Evolutionary conservation across 495 filamentous ascomycete species (phyloP).

Genomic region (Penicillium odoratum): DNA sequence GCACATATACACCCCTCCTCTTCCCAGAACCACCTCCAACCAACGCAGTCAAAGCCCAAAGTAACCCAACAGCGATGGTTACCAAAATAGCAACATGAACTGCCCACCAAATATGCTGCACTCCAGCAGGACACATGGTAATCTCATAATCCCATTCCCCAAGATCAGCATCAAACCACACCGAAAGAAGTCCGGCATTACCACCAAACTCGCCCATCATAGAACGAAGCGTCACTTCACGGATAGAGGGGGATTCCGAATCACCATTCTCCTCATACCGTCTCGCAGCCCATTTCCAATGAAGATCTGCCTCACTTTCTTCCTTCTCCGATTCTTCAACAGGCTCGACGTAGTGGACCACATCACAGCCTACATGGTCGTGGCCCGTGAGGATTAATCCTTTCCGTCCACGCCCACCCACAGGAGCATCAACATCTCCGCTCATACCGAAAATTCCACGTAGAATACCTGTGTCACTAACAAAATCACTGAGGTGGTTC

Average conservation of each 20-base stretch:
- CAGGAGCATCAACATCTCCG: slow-evolving; percentile 51
- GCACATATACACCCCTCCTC: background rate
- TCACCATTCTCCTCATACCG: slow-evolving; percentile 22
- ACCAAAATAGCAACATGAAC: slow-evolving; percentile 73
- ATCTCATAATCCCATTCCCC: slow-evolving; percentile 82
- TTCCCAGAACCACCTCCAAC: background rate
- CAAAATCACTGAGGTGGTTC: slow-evolving; percentile 76
- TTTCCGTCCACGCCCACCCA: slow-evolving; percentile 60
- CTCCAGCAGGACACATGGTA: slow-evolving; percentile 70
- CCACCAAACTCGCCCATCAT: slow-evolving; percentile 97
- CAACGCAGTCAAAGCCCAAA: slow-evolving; percentile 10
- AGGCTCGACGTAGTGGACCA: slow-evolving; percentile 72
- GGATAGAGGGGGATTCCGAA: slow-evolving; percentile 45
- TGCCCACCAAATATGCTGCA: slow-evolving; percentile 93
- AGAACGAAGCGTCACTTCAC: slow-evolving; percentile 91
- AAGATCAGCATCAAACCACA: slow-evolving; percentile 76
- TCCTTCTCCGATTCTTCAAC: slow-evolving; percentile 1
- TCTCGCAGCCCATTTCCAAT: slow-evolving; percentile 37
- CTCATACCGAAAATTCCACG: slow-evolving; percentile 79
- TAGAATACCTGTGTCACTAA: slow-evolving; percentile 63
- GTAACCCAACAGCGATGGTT: slow-evolving; percentile 33
- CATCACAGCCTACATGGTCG: slow-evolving; percentile 92
- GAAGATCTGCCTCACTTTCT: slow-evolving; percentile 17
- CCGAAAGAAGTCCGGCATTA: slow-evolving; percentile 80
- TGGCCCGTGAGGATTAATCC: slow-evolving; percentile 87